Percentiles rank a stretch among this genome's conserved stretches.
These are phyloP conservation scores for Penicillium nucicola DNA, from an alignment of 495 filamentous ascomycete species.

Conservation along the genomic window DNA sequence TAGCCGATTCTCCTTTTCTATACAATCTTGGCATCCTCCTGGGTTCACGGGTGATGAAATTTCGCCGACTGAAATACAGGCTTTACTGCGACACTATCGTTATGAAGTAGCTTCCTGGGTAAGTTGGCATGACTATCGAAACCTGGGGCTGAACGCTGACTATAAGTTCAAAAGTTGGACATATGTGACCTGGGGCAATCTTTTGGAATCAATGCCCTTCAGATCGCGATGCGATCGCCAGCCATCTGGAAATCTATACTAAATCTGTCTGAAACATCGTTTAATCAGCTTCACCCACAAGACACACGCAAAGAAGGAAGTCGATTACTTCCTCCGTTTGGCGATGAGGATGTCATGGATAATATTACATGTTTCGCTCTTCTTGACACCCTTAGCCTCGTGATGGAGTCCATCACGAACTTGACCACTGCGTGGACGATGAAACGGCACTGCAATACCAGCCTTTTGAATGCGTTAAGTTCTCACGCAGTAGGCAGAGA, in stretches of 20 bases:
- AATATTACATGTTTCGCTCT: slow-evolving; percentile 13
- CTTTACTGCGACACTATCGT: slow-evolving; percentile 33
- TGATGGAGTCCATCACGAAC: slow-evolving; percentile 13
- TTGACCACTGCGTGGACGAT: slow-evolving; percentile 15
- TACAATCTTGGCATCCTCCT: background rate
- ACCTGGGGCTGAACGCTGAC: background rate
- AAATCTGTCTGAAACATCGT: slow-evolving; percentile 23
- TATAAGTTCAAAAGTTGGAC: slow-evolving; percentile 21
- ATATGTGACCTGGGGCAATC: slow-evolving; percentile 31
- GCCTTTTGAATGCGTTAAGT: slow-evolving; percentile 11
- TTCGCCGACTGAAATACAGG: slow-evolving; percentile 17
- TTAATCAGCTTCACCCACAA: slow-evolving; percentile 7
- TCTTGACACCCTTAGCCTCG: slow-evolving; percentile 7
- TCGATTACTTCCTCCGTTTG: background rate
- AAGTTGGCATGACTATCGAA: background rate
- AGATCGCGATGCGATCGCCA: slow-evolving; percentile 23
- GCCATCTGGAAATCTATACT: slow-evolving; percentile 20
- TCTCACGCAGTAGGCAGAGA: slow-evolving; percentile 12
- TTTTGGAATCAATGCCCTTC: slow-evolving; percentile 29
- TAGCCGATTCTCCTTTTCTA: background rate
- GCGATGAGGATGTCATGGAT: background rate
- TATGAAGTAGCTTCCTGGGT: slow-evolving; percentile 38
- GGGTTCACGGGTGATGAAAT: background rate
- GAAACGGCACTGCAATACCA: background rate
- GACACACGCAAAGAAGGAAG: background rate